Conservation (phyloP, 31 red algal species). For the Asparagopsis taxiformis region DNA sequence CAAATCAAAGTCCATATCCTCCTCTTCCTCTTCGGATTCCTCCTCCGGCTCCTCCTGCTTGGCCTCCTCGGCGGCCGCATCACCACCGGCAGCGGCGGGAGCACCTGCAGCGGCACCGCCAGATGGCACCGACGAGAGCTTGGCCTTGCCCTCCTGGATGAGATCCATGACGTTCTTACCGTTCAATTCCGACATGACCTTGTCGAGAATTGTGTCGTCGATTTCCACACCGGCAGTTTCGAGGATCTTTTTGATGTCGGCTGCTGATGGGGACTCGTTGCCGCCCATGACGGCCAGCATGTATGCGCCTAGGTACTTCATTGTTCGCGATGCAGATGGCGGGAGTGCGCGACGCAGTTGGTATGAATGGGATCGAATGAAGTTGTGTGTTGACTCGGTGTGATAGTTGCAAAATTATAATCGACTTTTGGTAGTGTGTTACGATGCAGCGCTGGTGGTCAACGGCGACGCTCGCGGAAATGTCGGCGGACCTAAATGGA, state of each 20-base stretch:
- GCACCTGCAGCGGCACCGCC: conserved; percentile 57
- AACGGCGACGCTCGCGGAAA: too few relatives aligned
- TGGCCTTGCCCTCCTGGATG: conserved; percentile 73
- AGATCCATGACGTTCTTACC: conserved; percentile 76
- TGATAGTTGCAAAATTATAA: background rate
- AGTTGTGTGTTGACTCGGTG: background rate
- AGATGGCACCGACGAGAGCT: conserved; percentile 76
- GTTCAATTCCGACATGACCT: conserved; percentile 49
- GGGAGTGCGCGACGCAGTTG: background rate
- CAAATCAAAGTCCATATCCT: conserved; percentile 80
- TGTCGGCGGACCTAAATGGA: too few relatives aligned
- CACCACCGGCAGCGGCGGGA: conserved; percentile 23
- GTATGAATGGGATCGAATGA: background rate
- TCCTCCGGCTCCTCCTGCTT: conserved; percentile 56
- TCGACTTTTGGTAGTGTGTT: too few relatives aligned
- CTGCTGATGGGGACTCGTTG: conserved; percentile 54
- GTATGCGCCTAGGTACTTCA: conserved; percentile 91
- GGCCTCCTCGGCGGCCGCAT: conserved; percentile 29
- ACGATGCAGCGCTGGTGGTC: too few relatives aligned
- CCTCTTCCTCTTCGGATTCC: conserved; percentile 62
- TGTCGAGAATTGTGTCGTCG: conserved; percentile 50
- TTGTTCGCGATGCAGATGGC: conserved; percentile 9
- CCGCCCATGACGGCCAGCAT: conserved; percentile 86
- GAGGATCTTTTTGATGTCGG: conserved; percentile 85
- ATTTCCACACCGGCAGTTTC: conserved; percentile 63